phyloP scores from a whole-genome alignment of 495 filamentous ascomycete species.

The Penicillium coprophilum region DNA sequence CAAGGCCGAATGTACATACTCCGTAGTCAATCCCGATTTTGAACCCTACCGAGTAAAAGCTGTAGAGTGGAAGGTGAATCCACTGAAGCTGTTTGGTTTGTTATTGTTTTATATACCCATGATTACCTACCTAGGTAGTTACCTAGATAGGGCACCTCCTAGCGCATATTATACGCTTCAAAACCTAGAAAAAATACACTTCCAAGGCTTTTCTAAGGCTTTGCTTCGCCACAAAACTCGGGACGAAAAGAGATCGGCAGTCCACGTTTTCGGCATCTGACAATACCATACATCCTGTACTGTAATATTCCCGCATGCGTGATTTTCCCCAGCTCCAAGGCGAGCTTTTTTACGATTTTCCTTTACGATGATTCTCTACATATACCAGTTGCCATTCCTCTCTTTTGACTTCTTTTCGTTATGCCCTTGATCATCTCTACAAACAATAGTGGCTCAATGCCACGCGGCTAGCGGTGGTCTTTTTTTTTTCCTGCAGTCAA shows the following conservation, averaged over 20 bases:
- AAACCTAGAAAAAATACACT: background rate
- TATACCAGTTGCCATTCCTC: conserved; percentile 1
- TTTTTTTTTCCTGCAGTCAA: conserved; percentile 15
- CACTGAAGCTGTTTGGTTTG: background rate
- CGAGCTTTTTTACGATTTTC: background rate
- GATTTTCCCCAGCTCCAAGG: background rate
- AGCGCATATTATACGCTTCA: no score
- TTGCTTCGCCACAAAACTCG: conserved; percentile 7
- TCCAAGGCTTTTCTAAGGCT: background rate
- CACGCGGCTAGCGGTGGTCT: conserved; percentile 25
- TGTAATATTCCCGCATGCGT: conserved; percentile 9
- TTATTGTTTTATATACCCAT: background rate
- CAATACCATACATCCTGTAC: conserved; percentile 8
- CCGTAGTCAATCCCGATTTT: background rate
- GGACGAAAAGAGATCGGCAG: conserved; percentile 3
- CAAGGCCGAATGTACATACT: background rate
- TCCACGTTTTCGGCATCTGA: conserved; percentile 14
- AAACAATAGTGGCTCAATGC: conserved; percentile 20
- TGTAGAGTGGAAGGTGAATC: background rate
- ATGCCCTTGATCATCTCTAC: conserved; percentile 2
- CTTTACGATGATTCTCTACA: background rate
- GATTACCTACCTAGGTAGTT: no score
- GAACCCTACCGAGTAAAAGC: background rate
- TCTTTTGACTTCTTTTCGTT: background rate
- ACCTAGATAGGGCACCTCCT: background rate